phyloP scores from a whole-genome alignment of 2,329 filamentous ascomycete genomes.

The Fusarium penzigii region DNA sequence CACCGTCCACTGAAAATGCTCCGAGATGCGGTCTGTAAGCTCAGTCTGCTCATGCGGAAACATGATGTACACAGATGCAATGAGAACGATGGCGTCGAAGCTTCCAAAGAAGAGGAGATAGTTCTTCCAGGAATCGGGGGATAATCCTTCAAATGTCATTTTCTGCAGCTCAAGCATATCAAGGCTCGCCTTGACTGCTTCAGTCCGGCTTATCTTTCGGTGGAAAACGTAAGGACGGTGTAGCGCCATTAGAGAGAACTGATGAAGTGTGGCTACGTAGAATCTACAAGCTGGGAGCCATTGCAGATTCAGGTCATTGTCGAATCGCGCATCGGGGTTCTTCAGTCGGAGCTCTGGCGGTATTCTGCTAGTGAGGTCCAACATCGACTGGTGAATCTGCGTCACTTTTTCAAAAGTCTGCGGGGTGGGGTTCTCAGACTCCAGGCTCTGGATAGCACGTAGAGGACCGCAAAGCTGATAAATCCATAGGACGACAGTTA shows the following conservation, averaged over 20 bases:
- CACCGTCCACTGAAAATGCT: constrained; percentile 61
- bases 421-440: constrained; percentile 56
- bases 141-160: constrained; percentile 48
- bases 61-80: constrained; percentile 62
- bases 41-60: constrained; percentile 58
- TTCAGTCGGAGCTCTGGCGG: constrained; percentile 56
- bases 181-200: constrained; percentile 57
- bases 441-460: constrained; percentile 55
- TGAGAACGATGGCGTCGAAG: constrained; percentile 63
- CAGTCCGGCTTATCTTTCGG: constrained; percentile 51
- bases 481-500: constrained; percentile 55
- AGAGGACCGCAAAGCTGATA: constrained; percentile 50
- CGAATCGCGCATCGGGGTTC: constrained; percentile 59
- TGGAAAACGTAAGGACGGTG: constrained; percentile 65
- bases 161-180: constrained; percentile 57
- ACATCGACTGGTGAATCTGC: constrained; percentile 51
- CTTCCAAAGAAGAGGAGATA: constrained; percentile 63
- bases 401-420: constrained; percentile 57
- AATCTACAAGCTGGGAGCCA: constrained; percentile 53
- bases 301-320: constrained; percentile 50
- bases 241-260: constrained; percentile 59
- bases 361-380: constrained; percentile 48
- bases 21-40: constrained; percentile 46
- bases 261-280: constrained; percentile 48
- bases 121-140: constrained; percentile 50